Conservation (phyloP, 257 asterid genomes). For the Cordia subcordata region DNA sequence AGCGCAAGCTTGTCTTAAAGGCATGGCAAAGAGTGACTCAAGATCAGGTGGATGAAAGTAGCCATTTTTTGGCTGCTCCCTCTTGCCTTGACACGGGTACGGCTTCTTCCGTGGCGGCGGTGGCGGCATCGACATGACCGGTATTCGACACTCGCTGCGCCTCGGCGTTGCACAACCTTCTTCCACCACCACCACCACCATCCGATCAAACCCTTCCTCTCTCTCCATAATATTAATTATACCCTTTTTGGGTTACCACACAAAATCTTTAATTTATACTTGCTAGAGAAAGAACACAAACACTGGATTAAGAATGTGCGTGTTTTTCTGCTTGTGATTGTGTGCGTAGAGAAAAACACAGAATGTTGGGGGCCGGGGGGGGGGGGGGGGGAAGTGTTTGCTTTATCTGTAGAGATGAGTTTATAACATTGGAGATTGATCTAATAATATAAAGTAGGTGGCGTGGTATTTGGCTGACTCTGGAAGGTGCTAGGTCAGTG, state of each 20-base stretch:
- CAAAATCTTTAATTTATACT: not conserved
- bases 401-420: not conserved
- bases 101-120: constrained; percentile 44
- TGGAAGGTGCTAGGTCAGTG: constrained; percentile 32
- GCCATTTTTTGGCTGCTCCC: constrained; percentile 31
- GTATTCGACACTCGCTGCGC: constrained; percentile 27
- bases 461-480: constrained; percentile 16
- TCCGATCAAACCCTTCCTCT: not conserved
- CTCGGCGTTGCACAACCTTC: constrained; percentile 46
- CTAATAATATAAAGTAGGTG: not conserved
- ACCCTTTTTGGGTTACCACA: not conserved
- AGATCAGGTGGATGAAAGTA: constrained; percentile 50
- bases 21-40: constrained; percentile 34
- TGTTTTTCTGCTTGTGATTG: not conserved
- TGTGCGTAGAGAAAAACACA: not conserved
- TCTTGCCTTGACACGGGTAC: constrained; percentile 16
- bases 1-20: constrained; percentile 36
- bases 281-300: not conserved
- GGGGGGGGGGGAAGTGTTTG: too few species aligned
- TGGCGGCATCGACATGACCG: constrained; percentile 39
- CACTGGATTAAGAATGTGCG: not conserved
- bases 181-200: constrained; percentile 6
- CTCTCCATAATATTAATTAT: constrained; percentile 5
- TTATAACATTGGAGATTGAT: not conserved
- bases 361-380: too few species aligned